Base-by-base conservation (phyloP, 257 asterid genomes). In the Solanum okadae region DNA sequence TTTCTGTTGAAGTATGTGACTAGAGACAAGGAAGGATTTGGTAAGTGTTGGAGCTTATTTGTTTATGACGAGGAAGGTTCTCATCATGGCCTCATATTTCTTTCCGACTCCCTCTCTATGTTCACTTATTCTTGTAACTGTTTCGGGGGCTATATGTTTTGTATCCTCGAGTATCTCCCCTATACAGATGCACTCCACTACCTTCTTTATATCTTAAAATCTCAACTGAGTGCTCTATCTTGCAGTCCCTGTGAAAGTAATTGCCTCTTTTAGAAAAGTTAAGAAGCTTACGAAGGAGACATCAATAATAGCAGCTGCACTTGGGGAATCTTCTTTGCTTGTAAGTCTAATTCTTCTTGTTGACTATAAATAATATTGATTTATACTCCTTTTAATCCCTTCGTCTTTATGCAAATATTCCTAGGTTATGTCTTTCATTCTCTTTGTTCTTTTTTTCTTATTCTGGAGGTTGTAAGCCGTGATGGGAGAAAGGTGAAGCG, bases 181-280 rank as follows among this genome's bases (percentile, higher is more conserved):
- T 9, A 34, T 65, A 76, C 16, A 25, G 15, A 59, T 86, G 88
- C 77, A 38, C 70, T 70, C 49, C 65, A 14, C 31, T 79, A 3
- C 37, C 72, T 56, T 46, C 42, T 18, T 29, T 82, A 40, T 59
- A 18, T 78, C 67, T 33, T 46, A 81, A 63, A 87, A 84, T 59
- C 91, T 90, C 87, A 91, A 86, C 84, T 29, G 83, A 63, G 86
- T 87, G 68, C 63, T 87, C 37, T 86, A 78, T 81, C 52, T 90
- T 93, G 94, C 98, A 96, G 99, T 97, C 90, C 99, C 98, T 75
- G 89, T 96, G 75, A 96, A 95, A 89, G 96, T 96, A 86, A 88
- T 97, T 91, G 96, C 98, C 59, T 96, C 98, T 84, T 96, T 96
- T 90, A 95, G 89, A 87, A 96, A 94, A 91, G 91, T 96, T 94